Base-by-base conservation (phyloP, 2,329 filamentous ascomycete species). In the Podosphaera xanthii region DNA sequence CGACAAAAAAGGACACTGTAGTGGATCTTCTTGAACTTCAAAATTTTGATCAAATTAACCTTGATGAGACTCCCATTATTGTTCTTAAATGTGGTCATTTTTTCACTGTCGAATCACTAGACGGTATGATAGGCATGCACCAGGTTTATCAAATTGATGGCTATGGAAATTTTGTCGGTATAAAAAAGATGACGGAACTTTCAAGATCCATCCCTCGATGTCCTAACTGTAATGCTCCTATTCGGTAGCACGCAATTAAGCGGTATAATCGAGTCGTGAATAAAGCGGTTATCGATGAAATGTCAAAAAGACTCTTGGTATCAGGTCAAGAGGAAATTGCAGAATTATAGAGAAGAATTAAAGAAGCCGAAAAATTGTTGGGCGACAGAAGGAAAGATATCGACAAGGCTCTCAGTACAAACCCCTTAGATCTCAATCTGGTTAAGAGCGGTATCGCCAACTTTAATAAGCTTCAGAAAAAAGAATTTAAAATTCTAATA, bases 41-140 rank as follows among this genome's bases (percentile, higher is more conserved):
- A 40, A 68, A 72, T 0, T 87, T 83, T 65, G 64, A 65, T 0
- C 78, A 85, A 0, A 71, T 81, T 30, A 70, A 85, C 63, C 65
- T 85, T 0, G 69, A 83, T 44, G 72, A 79, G 10, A 74, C 76
- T 1, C 83, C 84, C 0, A 79, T 78, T 62, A 75, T 87, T 31
- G 75, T 86, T 55, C 77, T 78, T 0, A 68, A 70, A 2, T 87
- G 83, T 61, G 80, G 81, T 0, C 83, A 87, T 65, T 75, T 85
- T 62, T 70, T 82, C 57, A 83, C 80, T 0, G 68, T 76, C 2
- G 72, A 74, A 38, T 81, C 72, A 1, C 75, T 87, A 70, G 83
- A 87, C 66, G 77, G 76, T 0, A 70, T 75, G 14, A 78, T 86
- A 72, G 72, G 72, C 0, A 74, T 87, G 70, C 61, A 64, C 2